Conservation (phyloP, 192 early-diverging fungal species). For the Tieghemiomyces parasiticus region DNA sequence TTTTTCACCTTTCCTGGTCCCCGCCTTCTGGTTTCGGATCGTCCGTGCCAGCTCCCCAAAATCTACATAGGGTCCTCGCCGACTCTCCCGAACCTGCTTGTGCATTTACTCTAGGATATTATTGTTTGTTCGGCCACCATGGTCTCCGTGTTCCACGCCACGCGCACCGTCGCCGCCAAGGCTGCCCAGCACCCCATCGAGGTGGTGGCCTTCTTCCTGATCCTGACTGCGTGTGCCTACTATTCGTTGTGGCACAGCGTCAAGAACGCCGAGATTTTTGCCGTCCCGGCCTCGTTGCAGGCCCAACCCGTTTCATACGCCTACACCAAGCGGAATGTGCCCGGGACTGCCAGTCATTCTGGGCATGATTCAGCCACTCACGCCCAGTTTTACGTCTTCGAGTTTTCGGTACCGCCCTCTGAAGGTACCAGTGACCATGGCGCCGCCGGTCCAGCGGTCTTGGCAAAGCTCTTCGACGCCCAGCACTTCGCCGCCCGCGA, state of each 20-base stretch:
- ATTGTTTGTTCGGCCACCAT: not conserved
- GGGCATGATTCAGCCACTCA: conserved; percentile 16
- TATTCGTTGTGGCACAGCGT: conserved; percentile 59
- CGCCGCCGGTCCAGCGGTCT: conserved; percentile 19
- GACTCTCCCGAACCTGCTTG: too few species aligned
- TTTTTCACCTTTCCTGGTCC: too few species aligned
- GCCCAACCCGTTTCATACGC: conserved; percentile 17
- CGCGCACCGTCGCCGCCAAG: conserved; percentile 28
- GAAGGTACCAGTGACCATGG: conserved; percentile 1
- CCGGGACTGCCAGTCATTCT: conserved; percentile 16
- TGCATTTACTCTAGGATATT: too few species aligned
- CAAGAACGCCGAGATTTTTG: conserved; percentile 47
- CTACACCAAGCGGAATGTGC: conserved; percentile 12
- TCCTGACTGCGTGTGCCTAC: conserved; percentile 62
- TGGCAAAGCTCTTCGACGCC: conserved; percentile 1
- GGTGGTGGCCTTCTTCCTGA: conserved; percentile 49
- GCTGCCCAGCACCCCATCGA: conserved; percentile 68
- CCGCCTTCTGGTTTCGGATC: too few species aligned
- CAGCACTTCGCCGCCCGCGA: not conserved
- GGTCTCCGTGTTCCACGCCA: conserved; percentile 15
- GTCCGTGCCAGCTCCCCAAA: too few species aligned
- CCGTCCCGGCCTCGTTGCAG: conserved; percentile 16
- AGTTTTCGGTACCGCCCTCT: not conserved
- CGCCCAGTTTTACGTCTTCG: conserved; percentile 14
- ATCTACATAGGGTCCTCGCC: too few species aligned